Evolutionary conservation across 441 rosid genomes (phyloP), one percentile per base, ranked within the genome.

Genomic region (Aleurites moluccanus): DNA sequence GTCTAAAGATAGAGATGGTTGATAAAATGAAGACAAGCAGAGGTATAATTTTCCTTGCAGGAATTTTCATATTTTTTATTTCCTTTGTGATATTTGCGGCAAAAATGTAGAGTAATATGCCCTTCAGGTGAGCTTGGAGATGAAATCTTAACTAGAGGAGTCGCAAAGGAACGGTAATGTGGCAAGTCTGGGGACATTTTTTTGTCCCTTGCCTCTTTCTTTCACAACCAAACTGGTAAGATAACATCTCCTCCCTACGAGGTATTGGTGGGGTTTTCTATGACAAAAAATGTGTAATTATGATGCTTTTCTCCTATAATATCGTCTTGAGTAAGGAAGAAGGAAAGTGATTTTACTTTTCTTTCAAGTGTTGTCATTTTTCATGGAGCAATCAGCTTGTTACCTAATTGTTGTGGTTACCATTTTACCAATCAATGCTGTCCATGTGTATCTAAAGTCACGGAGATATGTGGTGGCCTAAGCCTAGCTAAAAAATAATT

Each of bases 151-250:
- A 85, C 77, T 8, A 76, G 72, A 72, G 92, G 84, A 73, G 83
- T 80, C 56, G 74, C 80, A 74, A 85, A 84, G 27, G 86, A 75
- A 74, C 85, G 79, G 73, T 76, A 70, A 70, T 81, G 75, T 57
- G 86, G 80, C 67, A 84, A 82, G 78, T 90, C 88, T 59, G 99
- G 94, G 75, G 94, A 92, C 96, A 91, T 95, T 81, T 80, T n/a
- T 68, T 15, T 7, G 55, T 27, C n/a, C 64, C 53, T 70, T 40
- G 55, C 65, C 53, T 61, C 23, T 42, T 75, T 30, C 64, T 67
- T 78, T 73, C 77, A 66, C 42, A 56, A 67, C 56, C 20, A n/a
- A n/a, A 20, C 57, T 23, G 69, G 73, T 70, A 50, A 67, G 25
- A 78, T 79, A 71, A 67, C 86, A 68, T 83, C 78, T 56, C 76